Percentiles rank a stretch among this genome's conserved stretches.
These are phyloP conservation scores for Talaromyces sp. DNA, from an alignment of 2,329 filamentous ascomycete species.

Conservation along the genomic window DNA sequence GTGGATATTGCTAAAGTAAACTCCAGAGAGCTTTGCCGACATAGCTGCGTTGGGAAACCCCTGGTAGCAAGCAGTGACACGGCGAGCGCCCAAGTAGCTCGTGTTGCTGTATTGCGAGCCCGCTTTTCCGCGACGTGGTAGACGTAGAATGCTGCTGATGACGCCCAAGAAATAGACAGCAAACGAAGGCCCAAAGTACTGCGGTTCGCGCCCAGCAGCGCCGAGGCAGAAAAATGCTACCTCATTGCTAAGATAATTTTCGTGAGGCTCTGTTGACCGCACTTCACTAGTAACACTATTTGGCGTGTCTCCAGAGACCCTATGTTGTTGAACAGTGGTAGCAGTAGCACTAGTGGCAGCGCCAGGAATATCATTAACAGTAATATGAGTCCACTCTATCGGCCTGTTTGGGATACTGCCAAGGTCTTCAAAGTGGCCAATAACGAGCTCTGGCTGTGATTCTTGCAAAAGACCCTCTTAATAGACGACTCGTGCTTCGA, in stretches of 20 bases:
- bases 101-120: constrained; percentile 13
- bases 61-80: constrained; percentile 4
- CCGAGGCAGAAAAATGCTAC: constrained; percentile 30
- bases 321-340: not conserved
- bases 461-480: constrained; percentile 32
- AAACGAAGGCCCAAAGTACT: constrained; percentile 39
- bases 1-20: constrained; percentile 42
- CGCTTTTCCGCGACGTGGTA: constrained; percentile 13
- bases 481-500: constrained; percentile 22
- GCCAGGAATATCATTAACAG: not conserved
- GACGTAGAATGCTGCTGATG: constrained; percentile 23
- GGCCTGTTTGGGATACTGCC: not conserved
- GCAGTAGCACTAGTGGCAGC: not conserved
- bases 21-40: constrained; percentile 24
- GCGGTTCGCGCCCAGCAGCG: constrained; percentile 33
- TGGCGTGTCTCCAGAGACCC: not conserved
- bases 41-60: constrained; percentile 21
- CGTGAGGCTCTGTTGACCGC: constrained; percentile 20
- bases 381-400: not conserved
- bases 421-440: constrained; percentile 11
- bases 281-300: constrained; percentile 14
- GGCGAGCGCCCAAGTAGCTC: not conserved
- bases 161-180: constrained; percentile 29
- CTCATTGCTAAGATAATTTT: constrained; percentile 21
- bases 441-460: constrained; percentile 23